Conservation (phyloP, 1,284 basidiomycete species). For the Prillingera fragicola region DNA sequence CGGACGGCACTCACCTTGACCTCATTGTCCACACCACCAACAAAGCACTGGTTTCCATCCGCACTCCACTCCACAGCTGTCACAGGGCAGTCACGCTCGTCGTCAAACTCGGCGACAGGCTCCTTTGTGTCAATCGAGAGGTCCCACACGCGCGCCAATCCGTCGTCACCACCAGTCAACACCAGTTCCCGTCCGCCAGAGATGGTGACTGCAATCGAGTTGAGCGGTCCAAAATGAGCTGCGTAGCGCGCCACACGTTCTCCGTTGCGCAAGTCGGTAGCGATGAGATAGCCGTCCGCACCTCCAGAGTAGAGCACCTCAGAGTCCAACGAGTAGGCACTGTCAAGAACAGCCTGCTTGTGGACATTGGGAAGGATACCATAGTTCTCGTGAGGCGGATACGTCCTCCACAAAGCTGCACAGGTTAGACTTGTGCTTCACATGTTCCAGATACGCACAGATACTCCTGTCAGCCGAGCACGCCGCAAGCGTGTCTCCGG, state of each 20-base stretch:
- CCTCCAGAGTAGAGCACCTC: slow-evolving; percentile 45
- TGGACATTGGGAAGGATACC: slow-evolving; percentile 46
- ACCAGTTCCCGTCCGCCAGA: slow-evolving; percentile 68
- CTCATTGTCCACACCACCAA: slow-evolving; percentile 88
- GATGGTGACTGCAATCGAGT: slow-evolving; percentile 76
- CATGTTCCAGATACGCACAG: slow-evolving; percentile 29
- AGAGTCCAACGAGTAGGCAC: slow-evolving; percentile 46
- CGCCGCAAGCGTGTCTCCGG: slow-evolving; percentile 46
- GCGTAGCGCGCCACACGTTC: slow-evolving; percentile 38
- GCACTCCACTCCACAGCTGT: slow-evolving; percentile 88
- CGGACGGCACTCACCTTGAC: slow-evolving; percentile 63
- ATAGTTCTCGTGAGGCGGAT: slow-evolving; percentile 49
- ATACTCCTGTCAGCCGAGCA: slow-evolving; percentile 45
- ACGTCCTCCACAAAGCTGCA: slow-evolving; percentile 48
- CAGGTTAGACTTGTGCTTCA: background rate
- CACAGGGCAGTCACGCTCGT: slow-evolving; percentile 69
- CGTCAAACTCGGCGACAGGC: slow-evolving; percentile 69
- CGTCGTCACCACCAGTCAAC: slow-evolving; percentile 80
- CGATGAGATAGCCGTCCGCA: slow-evolving; percentile 44
- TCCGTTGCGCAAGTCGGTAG: slow-evolving; percentile 44
- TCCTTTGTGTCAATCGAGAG: slow-evolving; percentile 68
- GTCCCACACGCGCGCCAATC: slow-evolving; percentile 81
- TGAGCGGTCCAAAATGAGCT: slow-evolving; percentile 82
- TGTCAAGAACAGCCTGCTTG: slow-evolving; percentile 48
- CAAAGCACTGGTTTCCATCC: slow-evolving; percentile 77